Conservation (phyloP, 768 basidiomycete species). For the Serendipita vermifera region DNA sequence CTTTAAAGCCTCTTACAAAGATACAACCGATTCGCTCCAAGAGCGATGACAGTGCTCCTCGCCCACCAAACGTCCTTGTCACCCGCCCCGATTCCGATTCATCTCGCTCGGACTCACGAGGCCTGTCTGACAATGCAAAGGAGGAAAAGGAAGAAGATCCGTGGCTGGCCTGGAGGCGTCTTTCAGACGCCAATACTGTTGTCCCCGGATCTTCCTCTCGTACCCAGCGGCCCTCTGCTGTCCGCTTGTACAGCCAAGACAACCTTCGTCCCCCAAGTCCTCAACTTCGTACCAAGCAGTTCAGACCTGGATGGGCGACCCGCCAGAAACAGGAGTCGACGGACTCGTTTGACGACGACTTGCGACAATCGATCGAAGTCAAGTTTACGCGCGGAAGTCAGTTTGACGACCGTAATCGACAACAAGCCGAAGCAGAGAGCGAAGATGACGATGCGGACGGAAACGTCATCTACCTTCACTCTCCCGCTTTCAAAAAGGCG, state of each 20-base stretch:
- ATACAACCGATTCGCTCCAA: too few relatives aligned
- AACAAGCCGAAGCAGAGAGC: background rate
- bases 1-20: too few relatives aligned
- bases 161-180: background rate
- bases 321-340: background rate
- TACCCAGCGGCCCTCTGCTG: background rate
- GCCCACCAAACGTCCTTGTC: too few relatives aligned
- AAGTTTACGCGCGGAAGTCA: background rate
- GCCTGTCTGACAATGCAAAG: background rate
- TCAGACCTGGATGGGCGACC: slow-evolving; percentile 1
- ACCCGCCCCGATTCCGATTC: too few relatives aligned
- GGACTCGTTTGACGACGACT: background rate
- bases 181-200: background rate
- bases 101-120: too few relatives aligned
- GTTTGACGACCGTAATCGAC: slow-evolving; percentile 7
- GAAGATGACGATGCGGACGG: background rate
- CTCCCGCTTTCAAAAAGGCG: background rate
- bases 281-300: background rate
- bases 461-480: background rate
- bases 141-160: background rate
- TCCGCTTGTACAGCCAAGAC: background rate
- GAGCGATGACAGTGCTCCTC: too few relatives aligned
- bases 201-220: too few relatives aligned
- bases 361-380: background rate
- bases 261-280: slow-evolving; percentile 5